phyloP scores from a whole-genome alignment of 768 basidiomycete species.

The Exsudoporus frostii region DNA sequence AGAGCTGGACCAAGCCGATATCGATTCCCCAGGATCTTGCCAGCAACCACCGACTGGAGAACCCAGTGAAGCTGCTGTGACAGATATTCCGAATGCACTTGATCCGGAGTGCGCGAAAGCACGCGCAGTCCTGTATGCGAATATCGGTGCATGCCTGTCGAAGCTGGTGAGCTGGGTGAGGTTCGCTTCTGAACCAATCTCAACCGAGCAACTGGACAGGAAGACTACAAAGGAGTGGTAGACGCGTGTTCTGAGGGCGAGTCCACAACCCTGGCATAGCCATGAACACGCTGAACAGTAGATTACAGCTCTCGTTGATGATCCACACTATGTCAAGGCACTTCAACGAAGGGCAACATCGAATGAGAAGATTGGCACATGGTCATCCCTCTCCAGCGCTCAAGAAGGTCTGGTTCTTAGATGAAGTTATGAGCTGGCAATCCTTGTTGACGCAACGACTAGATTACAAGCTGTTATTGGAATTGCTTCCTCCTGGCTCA shows the following conservation, averaged over 20 bases:
- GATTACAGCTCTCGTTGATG: conserved; percentile 74
- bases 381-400: conserved; percentile 78
- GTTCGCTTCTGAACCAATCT: neutral
- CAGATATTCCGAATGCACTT: conserved; percentile 31
- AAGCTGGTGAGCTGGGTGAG: conserved; percentile 56
- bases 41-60: conserved; percentile 11
- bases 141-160: conserved; percentile 82
- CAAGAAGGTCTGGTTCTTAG: conserved; percentile 64
- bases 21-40: conserved; percentile 18
- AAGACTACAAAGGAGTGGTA: conserved; percentile 75
- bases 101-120: conserved; percentile 51
- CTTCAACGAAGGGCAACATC: conserved; percentile 84
- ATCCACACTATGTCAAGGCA: conserved; percentile 83
- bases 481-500: conserved; percentile 56
- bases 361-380: conserved; percentile 76
- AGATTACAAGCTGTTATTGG: conserved; percentile 80
- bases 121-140: conserved; percentile 77
- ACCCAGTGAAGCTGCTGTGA: neutral
- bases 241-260: conserved; percentile 77
- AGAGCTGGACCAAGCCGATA: conserved; percentile 17
- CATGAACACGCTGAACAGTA: conserved; percentile 1
- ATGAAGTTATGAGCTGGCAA: neutral
- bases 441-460: conserved; percentile 3
- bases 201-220: conserved; percentile 38
- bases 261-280: neutral